These are phyloP conservation scores for Cubamyces lactineus DNA, from an alignment of 768 basidiomycete genomes.

Conservation along the genomic window DNA sequence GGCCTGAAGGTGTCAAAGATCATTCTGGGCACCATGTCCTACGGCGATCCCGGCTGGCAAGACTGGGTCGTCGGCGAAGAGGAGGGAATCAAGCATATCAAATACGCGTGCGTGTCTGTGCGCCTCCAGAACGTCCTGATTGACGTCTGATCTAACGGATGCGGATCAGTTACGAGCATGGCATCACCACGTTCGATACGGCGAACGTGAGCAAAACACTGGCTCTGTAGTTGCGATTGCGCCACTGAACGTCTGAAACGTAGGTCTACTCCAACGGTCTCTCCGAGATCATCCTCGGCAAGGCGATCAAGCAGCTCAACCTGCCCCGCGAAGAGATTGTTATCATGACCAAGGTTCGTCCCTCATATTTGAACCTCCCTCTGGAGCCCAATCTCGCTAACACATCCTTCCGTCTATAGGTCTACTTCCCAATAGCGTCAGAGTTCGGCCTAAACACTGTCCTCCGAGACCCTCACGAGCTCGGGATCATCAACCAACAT, in stretches of 20 bases:
- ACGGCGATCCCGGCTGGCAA: constrained; percentile 36
- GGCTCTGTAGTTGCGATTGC: not conserved
- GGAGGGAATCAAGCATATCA: constrained; percentile 43
- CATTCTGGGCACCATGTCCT: constrained; percentile 41
- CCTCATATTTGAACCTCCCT: not conserved
- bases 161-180: constrained; percentile 37
- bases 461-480: constrained; percentile 25
- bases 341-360: constrained; percentile 50
- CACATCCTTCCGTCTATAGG: not conserved
- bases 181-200: constrained; percentile 43
- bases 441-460: constrained; percentile 1
- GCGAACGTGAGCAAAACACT: constrained; percentile 28
- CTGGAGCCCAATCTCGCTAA: not conserved
- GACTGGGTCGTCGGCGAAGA: constrained; percentile 44
- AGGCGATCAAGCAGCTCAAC: constrained; percentile 47
- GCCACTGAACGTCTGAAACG: not conserved
- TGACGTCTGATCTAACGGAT: too few species aligned
- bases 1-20: constrained; percentile 36
- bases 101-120: constrained; percentile 32
- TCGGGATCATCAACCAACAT: constrained; percentile 42
- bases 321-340: constrained; percentile 53
- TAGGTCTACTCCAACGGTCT: constrained; percentile 43
- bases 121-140: not conserved
- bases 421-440: constrained; percentile 15
- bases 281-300: constrained; percentile 48